These are phyloP conservation scores for Panus rudis DNA, from an alignment of 768 basidiomycete genomes.

Conservation along the genomic window DNA sequence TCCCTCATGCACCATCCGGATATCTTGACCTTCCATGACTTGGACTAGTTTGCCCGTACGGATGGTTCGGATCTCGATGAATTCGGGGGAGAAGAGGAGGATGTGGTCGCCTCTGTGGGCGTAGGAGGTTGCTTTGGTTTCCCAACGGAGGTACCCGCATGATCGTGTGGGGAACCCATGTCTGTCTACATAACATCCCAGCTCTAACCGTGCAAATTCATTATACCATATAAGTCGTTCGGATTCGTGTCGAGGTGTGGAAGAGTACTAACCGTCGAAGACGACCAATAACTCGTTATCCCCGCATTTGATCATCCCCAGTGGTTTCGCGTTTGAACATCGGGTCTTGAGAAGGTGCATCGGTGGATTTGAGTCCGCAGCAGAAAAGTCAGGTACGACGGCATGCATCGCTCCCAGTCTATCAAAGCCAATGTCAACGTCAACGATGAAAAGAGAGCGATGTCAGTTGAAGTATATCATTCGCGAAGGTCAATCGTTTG, in stretches of 20 bases:
- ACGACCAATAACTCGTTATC: slow-evolving; percentile 59
- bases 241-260: background rate
- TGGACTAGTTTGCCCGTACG: slow-evolving; percentile 67
- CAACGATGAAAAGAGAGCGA: slow-evolving; percentile 1
- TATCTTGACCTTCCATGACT: slow-evolving; percentile 68
- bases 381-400: slow-evolving; percentile 54
- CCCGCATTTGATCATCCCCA: slow-evolving; percentile 56
- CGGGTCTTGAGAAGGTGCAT: slow-evolving; percentile 50
- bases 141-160: slow-evolving; percentile 69
- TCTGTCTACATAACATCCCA: slow-evolving; percentile 73
- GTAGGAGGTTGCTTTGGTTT: slow-evolving; percentile 58
- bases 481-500: background rate
- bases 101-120: slow-evolving; percentile 55
- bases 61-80: slow-evolving; percentile 67
- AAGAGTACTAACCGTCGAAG: slow-evolving; percentile 55
- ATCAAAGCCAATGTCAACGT: slow-evolving; percentile 30
- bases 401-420: slow-evolving; percentile 24
- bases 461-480: background rate
- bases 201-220: background rate
- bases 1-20: slow-evolving; percentile 53
- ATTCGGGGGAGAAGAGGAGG: slow-evolving; percentile 66
- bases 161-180: slow-evolving; percentile 59
- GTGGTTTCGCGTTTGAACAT: slow-evolving; percentile 49
- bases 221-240: background rate
- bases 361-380: slow-evolving; percentile 31